A percentile compares a stretch with the other conserved stretches of the same genome.
These are phyloP conservation scores for Chlorella sp. DNA, from an alignment of 139 green algal species.

Conservation along the genomic window DNA sequence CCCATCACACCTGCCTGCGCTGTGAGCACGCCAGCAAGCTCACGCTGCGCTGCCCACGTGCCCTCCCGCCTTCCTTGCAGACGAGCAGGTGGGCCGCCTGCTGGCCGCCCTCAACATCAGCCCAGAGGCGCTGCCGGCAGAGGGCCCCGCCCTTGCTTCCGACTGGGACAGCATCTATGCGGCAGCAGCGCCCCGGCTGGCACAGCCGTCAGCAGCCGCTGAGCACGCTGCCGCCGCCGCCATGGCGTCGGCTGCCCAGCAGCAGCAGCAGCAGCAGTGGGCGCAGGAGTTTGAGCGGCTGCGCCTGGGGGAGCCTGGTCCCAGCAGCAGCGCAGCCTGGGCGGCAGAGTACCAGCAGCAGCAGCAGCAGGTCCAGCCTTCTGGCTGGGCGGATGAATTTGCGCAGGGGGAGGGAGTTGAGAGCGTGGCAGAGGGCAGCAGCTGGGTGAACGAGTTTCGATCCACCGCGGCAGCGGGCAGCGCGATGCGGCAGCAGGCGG, in stretches of 20 bases:
- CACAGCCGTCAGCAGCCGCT: not conserved
- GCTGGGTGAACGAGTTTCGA: conserved; percentile 58
- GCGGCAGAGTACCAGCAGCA: conserved; percentile 51
- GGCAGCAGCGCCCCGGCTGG: not conserved
- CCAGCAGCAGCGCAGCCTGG: conserved; percentile 49
- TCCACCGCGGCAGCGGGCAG: conserved; percentile 6
- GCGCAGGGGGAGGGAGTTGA: not conserved
- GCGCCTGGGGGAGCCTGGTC: not conserved
- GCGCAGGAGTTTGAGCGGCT: conserved; percentile 43
- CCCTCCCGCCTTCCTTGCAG: not conserved
- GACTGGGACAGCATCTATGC: conserved; percentile 52
- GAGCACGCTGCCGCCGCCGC: conserved; percentile 36
- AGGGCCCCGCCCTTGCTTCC: not conserved
- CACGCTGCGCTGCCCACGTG: not conserved
- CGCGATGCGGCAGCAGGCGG: not conserved
- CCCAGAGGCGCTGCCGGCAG: conserved; percentile 59
- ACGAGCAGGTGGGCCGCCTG: conserved; percentile 69
- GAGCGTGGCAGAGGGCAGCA: not conserved
- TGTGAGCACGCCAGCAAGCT: not conserved
- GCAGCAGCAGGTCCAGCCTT: conserved; percentile 31
- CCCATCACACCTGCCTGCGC: no score
- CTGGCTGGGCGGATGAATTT: conserved; percentile 20
- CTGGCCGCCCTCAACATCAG: conserved; percentile 79
- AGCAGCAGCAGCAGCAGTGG: conserved; percentile 28
- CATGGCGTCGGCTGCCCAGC: conserved; percentile 8